phyloP scores from a whole-genome alignment of 2,329 filamentous ascomycete species.

The Cadophora malorum region DNA sequence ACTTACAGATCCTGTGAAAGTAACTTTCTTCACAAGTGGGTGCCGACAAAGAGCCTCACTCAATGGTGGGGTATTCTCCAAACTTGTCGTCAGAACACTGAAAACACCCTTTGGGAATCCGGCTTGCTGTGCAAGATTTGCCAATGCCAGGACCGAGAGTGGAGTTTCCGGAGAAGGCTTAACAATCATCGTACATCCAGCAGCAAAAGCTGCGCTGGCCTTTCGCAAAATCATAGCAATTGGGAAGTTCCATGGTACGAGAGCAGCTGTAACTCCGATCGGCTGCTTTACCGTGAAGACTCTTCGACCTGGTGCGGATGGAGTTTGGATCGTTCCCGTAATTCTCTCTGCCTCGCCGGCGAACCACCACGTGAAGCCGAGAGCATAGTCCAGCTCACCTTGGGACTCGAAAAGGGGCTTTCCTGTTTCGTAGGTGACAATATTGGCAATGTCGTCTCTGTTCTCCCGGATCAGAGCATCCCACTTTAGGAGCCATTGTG shows the following conservation, averaged over 20 bases:
- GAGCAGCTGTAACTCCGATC: constrained; percentile 69
- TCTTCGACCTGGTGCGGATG: constrained; percentile 66
- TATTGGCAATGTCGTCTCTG: constrained; percentile 65
- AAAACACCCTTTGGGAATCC: constrained; percentile 66
- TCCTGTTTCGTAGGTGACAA: constrained; percentile 65
- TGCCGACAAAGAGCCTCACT: constrained; percentile 63
- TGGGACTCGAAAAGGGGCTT: constrained; percentile 59
- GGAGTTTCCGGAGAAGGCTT: constrained; percentile 76
- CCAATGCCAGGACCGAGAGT: constrained; percentile 61
- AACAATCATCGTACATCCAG: constrained; percentile 75
- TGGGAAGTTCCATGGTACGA: constrained; percentile 78
- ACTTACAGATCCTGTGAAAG: constrained; percentile 61
- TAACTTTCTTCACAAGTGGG: constrained; percentile 65
- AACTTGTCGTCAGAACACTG: constrained; percentile 65
- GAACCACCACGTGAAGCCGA: constrained; percentile 62
- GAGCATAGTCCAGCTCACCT: constrained; percentile 59
- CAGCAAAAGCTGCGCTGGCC: constrained; percentile 70
- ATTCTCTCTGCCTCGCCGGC: constrained; percentile 66
- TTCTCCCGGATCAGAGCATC: constrained; percentile 67
- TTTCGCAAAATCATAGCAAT: constrained; percentile 73
- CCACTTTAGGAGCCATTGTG: constrained; percentile 69
- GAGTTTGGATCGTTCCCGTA: constrained; percentile 65
- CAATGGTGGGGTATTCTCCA: constrained; percentile 59
- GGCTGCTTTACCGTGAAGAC: constrained; percentile 78
- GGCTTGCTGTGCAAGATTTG: constrained; percentile 58